Base-by-base conservation (phyloP, 805 yeast species). In the Nakazawaea ambrosiae region DNA sequence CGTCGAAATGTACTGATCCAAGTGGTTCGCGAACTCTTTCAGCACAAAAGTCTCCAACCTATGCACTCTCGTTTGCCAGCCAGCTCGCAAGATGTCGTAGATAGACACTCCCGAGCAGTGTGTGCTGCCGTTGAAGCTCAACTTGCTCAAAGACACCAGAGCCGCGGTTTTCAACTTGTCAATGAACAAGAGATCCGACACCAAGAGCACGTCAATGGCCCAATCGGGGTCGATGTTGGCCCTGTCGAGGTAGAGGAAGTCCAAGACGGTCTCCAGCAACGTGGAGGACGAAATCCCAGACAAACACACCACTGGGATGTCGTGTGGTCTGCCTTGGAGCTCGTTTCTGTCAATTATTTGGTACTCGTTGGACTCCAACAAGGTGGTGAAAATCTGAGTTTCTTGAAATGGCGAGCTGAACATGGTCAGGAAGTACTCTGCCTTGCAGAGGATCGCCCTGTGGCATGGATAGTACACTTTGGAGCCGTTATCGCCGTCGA, bases 141-240 rank as follows among this genome's bases (percentile, higher is more conserved):
- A 34, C 15, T 61, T 55, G 1, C 74, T 60, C 26, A 75, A 56
- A 10, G 63, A 54, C 9, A 70, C 63, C 1, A 85, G 78, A 28
- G 85, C 78, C 63, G 77, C 62, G 2, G 78, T 68, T 53, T 81
- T 81, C 37, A 83, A 62, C 28, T 80, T 55, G n/a, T 81, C 88
- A 14, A 77, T 61, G 28, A 76, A 52, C 17, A 80, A 51, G 40
- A 66, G 65, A 49, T 83, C 87, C 0, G 85, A 84, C 3, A 75
- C 63, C 39, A 61, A 58, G 3, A 84, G 52, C 2, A 77, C 66
- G 31, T 79, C 86, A 28, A 80, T 50, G 0, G 84, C 75, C 29
- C 60, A 43, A 1, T 59, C 55, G 36, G 68, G 51, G 0, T 80
- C 75, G 16, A 84, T 63, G 3, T 30, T 35, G 0, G 75, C 61